phyloP scores from a whole-genome alignment of 225 moss, liverwort and hornwort genomes.

The Straminergon stramineum region DNA sequence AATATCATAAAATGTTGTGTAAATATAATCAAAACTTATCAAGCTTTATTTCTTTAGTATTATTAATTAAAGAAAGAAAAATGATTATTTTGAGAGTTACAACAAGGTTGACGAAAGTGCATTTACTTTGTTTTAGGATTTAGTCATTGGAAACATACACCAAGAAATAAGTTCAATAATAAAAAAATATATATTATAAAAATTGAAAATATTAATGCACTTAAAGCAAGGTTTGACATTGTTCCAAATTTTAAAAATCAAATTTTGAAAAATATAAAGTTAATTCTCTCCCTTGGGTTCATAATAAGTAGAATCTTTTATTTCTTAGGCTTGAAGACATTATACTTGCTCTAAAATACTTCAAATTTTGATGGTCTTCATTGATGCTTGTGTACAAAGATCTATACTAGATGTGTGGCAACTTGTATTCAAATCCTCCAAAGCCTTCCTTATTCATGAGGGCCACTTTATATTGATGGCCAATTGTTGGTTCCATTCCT shows the following conservation, averaged over 20 bases:
- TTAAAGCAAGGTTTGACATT: background rate
- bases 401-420: accelerated
- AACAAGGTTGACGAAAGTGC: background rate
- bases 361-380: background rate
- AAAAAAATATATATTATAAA: background rate
- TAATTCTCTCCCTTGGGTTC: too few relatives aligned
- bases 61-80: background rate
- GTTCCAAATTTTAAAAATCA: background rate
- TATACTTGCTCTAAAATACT: background rate
- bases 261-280: background rate
- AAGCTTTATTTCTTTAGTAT: too few relatives aligned
- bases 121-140: background rate
- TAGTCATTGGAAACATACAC: background rate
- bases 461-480: background rate
- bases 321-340: accelerated
- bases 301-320: background rate
- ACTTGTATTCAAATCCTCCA: background rate
- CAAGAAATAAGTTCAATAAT: background rate
- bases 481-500: accelerated
- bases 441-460: too few relatives aligned
- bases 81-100: background rate
- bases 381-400: background rate
- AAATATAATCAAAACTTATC: too few relatives aligned
- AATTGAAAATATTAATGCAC: background rate
- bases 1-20: background rate